Evolutionary conservation across 768 basidiomycete species (phyloP).

Genomic region (Naganishia randhawae): DNA sequence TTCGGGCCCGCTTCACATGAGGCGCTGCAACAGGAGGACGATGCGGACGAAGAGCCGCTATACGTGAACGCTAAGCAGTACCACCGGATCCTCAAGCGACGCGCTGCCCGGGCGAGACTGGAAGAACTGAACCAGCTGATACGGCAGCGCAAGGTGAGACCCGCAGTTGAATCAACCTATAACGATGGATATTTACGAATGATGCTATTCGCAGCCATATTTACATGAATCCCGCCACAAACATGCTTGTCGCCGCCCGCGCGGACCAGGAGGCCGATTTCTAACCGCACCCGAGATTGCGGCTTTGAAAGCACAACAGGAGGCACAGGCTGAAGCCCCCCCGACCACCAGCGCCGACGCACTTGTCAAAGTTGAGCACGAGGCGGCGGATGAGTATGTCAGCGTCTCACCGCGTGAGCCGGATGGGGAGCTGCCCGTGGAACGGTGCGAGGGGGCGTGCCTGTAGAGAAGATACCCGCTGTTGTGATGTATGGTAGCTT

Average conservation of each 20-base stretch:
- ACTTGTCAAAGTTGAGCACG: not conserved
- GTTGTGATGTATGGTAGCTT: no score
- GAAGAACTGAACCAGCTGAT: constrained; percentile 92
- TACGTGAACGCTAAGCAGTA: constrained; percentile 99
- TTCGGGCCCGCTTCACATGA: constrained; percentile 30
- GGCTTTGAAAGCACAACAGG: constrained; percentile 42
- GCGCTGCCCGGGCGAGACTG: constrained; percentile 81
- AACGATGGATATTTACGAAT: no score
- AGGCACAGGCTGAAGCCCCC: not conserved
- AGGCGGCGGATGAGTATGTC: no score
- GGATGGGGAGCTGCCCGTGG: no score
- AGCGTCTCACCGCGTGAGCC: no score
- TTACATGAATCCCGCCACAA: constrained; percentile 97
- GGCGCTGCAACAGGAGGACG: constrained; percentile 31
- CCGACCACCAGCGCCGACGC: not conserved
- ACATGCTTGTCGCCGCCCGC: constrained; percentile 93
- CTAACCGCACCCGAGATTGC: constrained; percentile 89
- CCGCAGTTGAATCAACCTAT: not conserved
- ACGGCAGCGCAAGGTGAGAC: constrained; percentile 79
- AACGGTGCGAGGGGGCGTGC: no score
- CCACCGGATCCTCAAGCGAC: constrained; percentile 92
- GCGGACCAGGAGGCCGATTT: constrained; percentile 95
- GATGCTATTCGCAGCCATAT: constrained; percentile 66
- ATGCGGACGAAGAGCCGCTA: constrained; percentile 73
- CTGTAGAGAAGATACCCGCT: no score